These are phyloP conservation scores for Phaffomyces opuntiae DNA, from an alignment of 805 yeast genomes.

Conservation along the genomic window DNA sequence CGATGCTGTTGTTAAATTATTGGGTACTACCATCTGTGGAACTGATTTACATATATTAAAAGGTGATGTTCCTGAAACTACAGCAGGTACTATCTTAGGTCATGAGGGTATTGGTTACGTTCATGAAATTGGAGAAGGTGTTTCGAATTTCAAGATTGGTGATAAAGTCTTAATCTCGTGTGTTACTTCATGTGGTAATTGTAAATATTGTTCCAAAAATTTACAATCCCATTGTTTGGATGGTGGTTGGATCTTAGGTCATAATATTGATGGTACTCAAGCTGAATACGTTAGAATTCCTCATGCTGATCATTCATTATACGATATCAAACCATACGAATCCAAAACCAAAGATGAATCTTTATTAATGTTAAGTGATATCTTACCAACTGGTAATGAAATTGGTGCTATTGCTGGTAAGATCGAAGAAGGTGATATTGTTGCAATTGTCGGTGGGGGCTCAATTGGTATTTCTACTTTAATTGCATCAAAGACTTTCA, in stretches of 20 bases:
- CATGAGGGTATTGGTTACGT: slow-evolving; percentile 59
- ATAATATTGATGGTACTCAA: slow-evolving; percentile 62
- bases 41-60: slow-evolving; percentile 56
- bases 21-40: slow-evolving; percentile 59
- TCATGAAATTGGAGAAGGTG: slow-evolving; percentile 41
- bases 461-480: slow-evolving; percentile 64
- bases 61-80: slow-evolving; percentile 51
- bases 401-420: slow-evolving; percentile 56
- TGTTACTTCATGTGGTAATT: slow-evolving; percentile 53
- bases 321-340: slow-evolving; percentile 25
- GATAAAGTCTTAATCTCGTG: slow-evolving; percentile 61
- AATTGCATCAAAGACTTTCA: slow-evolving; percentile 43
- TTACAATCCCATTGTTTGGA: slow-evolving; percentile 55
- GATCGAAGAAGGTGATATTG: slow-evolving; percentile 46
- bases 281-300: slow-evolving; percentile 55
- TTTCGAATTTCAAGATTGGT: slow-evolving; percentile 43
- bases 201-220: slow-evolving; percentile 47
- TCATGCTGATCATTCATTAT: slow-evolving; percentile 35
- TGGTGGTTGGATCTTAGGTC: slow-evolving; percentile 49
- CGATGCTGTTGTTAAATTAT: slow-evolving; percentile 50
- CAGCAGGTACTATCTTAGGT: slow-evolving; percentile 44
- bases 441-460: slow-evolving; percentile 62
- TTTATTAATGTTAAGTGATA: slow-evolving; percentile 54
- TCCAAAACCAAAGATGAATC: slow-evolving; percentile 38
- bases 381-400: slow-evolving; percentile 61